Evolutionary conservation across 176 grass and related monocot species (phyloP).

Genomic region (Juncus inflexus): DNA sequence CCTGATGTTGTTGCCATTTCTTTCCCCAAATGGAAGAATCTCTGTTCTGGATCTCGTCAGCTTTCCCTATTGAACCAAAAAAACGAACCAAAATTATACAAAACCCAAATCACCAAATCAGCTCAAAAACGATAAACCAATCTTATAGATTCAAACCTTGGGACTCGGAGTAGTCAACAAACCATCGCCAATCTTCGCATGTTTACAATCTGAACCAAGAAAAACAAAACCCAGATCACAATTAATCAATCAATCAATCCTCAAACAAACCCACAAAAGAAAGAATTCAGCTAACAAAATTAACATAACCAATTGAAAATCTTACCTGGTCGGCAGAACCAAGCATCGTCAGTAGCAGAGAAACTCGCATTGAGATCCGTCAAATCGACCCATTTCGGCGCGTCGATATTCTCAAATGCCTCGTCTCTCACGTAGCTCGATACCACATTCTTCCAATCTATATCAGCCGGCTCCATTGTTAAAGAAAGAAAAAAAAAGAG

Average conservation of each 20-base stretch:
- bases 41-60: conserved; percentile 67
- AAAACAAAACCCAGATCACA: not conserved
- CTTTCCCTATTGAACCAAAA: conserved; percentile 45
- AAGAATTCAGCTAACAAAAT: not conserved
- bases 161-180: conserved; percentile 54
- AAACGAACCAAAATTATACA: conserved; percentile 5
- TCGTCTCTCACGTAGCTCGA: conserved; percentile 79
- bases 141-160: conserved; percentile 37
- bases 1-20: conserved; percentile 47
- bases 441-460: conserved; percentile 84
- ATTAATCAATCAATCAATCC: not conserved
- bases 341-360: conserved; percentile 60
- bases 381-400: conserved; percentile 83
- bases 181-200: conserved; percentile 69
- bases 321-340: conserved; percentile 90
- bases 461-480: conserved; percentile 74
- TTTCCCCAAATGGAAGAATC: conserved; percentile 62
- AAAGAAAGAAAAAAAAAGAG: not conserved
- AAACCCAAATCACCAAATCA: not conserved
- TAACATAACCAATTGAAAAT: not conserved
- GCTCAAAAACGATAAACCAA: not conserved
- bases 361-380: conserved; percentile 33
- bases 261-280: not conserved
- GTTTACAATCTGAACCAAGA: conserved; percentile 66
- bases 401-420: conserved; percentile 77